Conservation (phyloP, 2,329 filamentous ascomycete species). For the Waltergamsia citrina region DNA sequence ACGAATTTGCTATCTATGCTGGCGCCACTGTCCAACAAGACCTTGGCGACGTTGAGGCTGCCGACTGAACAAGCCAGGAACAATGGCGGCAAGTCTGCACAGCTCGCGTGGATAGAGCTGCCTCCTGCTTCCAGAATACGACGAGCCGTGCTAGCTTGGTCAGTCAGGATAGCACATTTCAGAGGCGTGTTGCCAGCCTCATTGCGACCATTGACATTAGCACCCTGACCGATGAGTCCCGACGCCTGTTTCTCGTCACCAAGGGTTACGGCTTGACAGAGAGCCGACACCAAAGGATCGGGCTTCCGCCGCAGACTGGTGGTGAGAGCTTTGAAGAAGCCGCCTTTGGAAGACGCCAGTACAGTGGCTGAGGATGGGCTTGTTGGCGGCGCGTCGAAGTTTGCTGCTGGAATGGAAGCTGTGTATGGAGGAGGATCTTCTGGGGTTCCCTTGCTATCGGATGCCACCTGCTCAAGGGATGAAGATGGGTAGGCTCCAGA, state of each 20-base stretch:
- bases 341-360: no score
- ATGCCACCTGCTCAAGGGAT: no score
- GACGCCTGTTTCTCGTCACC: conserved; percentile 22
- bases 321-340: conserved; percentile 25
- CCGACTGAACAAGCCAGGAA: conserved; percentile 21
- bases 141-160: conserved; percentile 18
- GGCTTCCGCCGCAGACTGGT: conserved; percentile 20
- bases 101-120: conserved; percentile 11
- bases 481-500: no score
- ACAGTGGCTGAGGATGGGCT: no score
- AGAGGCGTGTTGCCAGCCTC: conserved; percentile 23
- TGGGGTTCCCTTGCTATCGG: no score
- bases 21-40: conserved; percentile 18
- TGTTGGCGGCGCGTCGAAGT: no score
- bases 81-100: conserved; percentile 19
- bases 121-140: conserved; percentile 22
- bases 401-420: no score
- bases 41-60: conserved; percentile 13
- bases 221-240: conserved; percentile 21
- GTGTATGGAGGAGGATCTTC: no score
- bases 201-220: conserved; percentile 24
- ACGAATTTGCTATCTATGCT: conserved; percentile 17
- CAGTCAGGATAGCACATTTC: conserved; percentile 20
- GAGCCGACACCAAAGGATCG: conserved; percentile 23
- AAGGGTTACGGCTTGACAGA: conserved; percentile 21